phyloP scores from a whole-genome alignment of 768 basidiomycete genomes.

The Leccinum variicolor region DNA sequence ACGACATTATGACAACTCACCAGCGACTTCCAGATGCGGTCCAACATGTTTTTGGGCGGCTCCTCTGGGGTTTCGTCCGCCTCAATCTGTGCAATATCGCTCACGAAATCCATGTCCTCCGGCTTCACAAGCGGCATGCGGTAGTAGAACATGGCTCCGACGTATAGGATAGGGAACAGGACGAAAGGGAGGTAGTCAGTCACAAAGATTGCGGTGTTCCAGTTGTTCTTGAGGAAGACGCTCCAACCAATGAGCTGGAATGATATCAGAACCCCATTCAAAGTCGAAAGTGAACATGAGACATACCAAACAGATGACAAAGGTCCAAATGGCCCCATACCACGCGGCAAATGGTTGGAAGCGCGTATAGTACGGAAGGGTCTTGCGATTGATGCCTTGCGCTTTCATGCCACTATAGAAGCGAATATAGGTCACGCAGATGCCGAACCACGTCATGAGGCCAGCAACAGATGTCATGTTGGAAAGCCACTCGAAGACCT shows the following conservation, averaged over 20 bases:
- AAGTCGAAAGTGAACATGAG: background rate
- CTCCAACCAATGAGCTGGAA: conserved; percentile 45
- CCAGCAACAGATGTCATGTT: conserved; percentile 70
- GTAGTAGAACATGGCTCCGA: conserved; percentile 49
- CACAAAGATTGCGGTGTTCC: conserved; percentile 65
- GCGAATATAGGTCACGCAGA: conserved; percentile 71
- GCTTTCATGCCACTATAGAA: conserved; percentile 81
- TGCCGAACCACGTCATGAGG: conserved; percentile 82
- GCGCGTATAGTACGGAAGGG: conserved; percentile 64
- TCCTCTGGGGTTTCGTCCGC: conserved; percentile 69
- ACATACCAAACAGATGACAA: conserved; percentile 62
- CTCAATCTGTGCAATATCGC: conserved; percentile 66
- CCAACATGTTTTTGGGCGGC: conserved; percentile 62
- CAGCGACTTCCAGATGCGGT: conserved; percentile 78
- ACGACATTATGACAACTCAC: conserved; percentile 40
- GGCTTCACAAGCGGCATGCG: conserved; percentile 27
- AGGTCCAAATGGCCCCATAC: conserved; percentile 34
- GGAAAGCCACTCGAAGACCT: conserved; percentile 77
- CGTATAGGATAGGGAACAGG: conserved; percentile 74
- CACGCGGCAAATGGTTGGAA: conserved; percentile 77
- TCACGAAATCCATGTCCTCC: conserved; percentile 82
- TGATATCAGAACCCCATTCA: conserved; percentile 28
- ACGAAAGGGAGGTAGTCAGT: conserved; percentile 75
- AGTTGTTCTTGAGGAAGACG: conserved; percentile 52
- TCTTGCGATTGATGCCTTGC: conserved; percentile 72